Conservation (phyloP, 108 stramenopile species). For the Fragilaria crotonensis region DNA sequence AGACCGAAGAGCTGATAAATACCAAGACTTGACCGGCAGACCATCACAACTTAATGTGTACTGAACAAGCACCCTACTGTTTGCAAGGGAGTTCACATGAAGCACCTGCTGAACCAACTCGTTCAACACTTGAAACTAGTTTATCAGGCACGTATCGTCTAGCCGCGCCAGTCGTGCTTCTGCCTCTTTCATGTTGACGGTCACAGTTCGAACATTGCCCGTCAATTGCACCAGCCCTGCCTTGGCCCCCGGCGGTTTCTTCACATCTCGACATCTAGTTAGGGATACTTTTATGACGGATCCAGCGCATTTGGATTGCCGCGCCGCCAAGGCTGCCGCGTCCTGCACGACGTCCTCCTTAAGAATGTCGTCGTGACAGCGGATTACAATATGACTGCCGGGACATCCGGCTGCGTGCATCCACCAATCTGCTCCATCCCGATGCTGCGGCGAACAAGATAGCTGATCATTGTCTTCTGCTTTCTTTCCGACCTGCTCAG, state of each 20-base stretch:
- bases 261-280: constrained; percentile 74
- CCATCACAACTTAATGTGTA: no score
- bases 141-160: constrained; percentile 52
- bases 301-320: constrained; percentile 77
- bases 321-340: constrained; percentile 77
- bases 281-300: constrained; percentile 63
- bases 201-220: constrained; percentile 65
- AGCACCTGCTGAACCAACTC: no score
- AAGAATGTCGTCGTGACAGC: constrained; percentile 44
- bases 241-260: constrained; percentile 84
- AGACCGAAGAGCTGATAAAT: no score
- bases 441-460: constrained; percentile 59
- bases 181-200: constrained; percentile 73
- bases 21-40: no score
- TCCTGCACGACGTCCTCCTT: constrained; percentile 61
- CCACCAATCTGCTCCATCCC: constrained; percentile 85
- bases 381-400: constrained; percentile 83
- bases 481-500: constrained; percentile 66
- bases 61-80: no score
- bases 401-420: constrained; percentile 87
- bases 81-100: no score
- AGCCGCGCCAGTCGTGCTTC: constrained; percentile 52
- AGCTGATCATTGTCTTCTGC: constrained; percentile 86
- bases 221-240: constrained; percentile 77
- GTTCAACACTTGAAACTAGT: no score